phyloP scores from a whole-genome alignment of 2,329 filamentous ascomycete species.

The Ophiocordyceps australis region DNA sequence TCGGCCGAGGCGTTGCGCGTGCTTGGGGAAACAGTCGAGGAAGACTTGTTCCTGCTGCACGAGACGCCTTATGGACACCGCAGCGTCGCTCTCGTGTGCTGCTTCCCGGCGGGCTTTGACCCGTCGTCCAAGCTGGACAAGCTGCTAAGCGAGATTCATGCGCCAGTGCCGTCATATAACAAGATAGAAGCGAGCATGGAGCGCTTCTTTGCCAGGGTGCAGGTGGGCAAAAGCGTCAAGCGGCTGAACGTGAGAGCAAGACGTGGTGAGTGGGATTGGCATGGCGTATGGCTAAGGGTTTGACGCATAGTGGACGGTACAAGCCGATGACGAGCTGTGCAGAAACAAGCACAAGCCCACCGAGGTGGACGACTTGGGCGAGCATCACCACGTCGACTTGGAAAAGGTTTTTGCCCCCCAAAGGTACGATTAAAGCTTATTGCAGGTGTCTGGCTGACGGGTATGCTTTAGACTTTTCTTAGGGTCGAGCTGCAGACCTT shows the following conservation, averaged over 20 bases:
- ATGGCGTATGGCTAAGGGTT: not conserved
- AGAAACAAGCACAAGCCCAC: no score
- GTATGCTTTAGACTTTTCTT: slow-evolving; percentile 13
- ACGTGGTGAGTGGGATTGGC: not conserved
- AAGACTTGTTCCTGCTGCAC: slow-evolving; percentile 32
- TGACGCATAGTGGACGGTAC: slow-evolving; percentile 25
- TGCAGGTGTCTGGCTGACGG: not conserved
- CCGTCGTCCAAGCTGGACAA: slow-evolving; percentile 29
- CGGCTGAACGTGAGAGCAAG: slow-evolving; percentile 24
- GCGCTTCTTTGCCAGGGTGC: slow-evolving; percentile 27
- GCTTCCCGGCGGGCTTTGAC: slow-evolving; percentile 33
- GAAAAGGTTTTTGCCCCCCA: no score
- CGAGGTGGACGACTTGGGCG: slow-evolving; percentile 15
- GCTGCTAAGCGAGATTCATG: slow-evolving; percentile 28
- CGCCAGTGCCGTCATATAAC: slow-evolving; percentile 32
- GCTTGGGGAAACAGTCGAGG: slow-evolving; percentile 32
- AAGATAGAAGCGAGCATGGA: slow-evolving; percentile 38
- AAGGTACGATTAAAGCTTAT: not conserved
- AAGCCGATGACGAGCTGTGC: slow-evolving; percentile 22
- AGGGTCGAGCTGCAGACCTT: slow-evolving; percentile 33
- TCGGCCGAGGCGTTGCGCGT: slow-evolving; percentile 16
- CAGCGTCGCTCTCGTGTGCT: slow-evolving; percentile 29
- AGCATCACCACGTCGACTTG: no score
- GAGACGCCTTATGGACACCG: slow-evolving; percentile 21
- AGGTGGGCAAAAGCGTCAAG: slow-evolving; percentile 28